Conservation (phyloP, 2,329 filamentous ascomycete genomes). For the Scytalidium lignicola region DNA sequence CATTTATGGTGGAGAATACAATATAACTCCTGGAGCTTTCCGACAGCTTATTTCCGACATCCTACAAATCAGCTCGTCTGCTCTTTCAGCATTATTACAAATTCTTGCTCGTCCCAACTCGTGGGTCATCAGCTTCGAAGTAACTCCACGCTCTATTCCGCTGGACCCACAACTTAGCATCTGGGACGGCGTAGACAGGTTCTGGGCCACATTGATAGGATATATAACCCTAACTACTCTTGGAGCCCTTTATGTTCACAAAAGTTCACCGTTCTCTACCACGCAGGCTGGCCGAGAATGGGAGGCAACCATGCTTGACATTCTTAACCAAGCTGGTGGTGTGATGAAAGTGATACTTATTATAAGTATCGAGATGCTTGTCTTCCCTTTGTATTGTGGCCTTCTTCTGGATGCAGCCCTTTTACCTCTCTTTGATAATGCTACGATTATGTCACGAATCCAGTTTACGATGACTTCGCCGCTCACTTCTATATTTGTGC, state of each 20-base stretch:
- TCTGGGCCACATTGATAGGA: constrained; percentile 71
- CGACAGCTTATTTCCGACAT: constrained; percentile 1
- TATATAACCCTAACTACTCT: constrained; percentile 72
- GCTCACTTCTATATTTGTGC: constrained; percentile 87
- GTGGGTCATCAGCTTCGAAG: constrained; percentile 54
- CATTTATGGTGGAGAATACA: constrained; percentile 40
- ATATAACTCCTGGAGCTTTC: constrained; percentile 14
- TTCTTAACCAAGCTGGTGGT: constrained; percentile 86
- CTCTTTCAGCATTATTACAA: constrained; percentile 28
- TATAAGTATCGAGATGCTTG: constrained; percentile 98
- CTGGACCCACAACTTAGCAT: constrained; percentile 55
- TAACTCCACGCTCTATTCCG: constrained; percentile 31
- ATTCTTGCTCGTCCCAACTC: constrained; percentile 41
- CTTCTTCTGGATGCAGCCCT: constrained; percentile 83
- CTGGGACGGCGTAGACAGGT: constrained; percentile 62
- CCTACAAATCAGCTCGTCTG: constrained; percentile 1
- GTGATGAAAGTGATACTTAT: constrained; percentile 98
- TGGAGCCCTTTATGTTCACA: constrained; percentile 73
- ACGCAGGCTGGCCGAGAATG: constrained; percentile 51
- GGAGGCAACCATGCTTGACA: constrained; percentile 77
- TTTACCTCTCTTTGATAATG: constrained; percentile 79
- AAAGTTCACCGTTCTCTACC: constrained; percentile 63
- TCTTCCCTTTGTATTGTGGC: constrained; percentile 94
- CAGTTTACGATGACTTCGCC: constrained; percentile 75
- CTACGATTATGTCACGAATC: constrained; percentile 71